phyloP scores from a whole-genome alignment of 2,329 filamentous ascomycete genomes.

The Chaetomium sp. region DNA sequence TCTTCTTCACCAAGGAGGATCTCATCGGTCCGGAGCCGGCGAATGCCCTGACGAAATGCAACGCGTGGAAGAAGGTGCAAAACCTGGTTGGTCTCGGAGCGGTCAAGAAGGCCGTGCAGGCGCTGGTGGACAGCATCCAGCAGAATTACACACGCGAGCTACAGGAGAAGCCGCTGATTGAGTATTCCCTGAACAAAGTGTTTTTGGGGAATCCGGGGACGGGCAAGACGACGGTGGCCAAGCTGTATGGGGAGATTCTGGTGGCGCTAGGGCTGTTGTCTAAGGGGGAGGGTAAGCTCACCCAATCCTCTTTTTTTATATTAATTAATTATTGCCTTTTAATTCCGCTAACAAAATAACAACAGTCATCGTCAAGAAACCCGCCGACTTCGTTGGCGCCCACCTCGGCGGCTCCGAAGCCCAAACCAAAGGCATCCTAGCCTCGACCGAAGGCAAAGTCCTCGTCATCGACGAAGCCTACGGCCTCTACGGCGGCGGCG shows the following conservation, averaged over 20 bases:
- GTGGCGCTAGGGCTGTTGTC: conserved; percentile 61
- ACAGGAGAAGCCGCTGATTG: conserved; percentile 49
- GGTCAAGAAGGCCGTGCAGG: conserved; percentile 56
- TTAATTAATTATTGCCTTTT: neutral
- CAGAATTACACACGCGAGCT: conserved; percentile 63
- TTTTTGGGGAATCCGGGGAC: conserved; percentile 69
- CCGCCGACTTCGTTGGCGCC: conserved; percentile 63
- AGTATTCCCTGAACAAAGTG: conserved; percentile 60
- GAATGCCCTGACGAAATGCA: conserved; percentile 41
- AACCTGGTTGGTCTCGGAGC: conserved; percentile 50
- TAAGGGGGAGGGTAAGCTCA: conserved; percentile 53
- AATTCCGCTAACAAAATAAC: neutral
- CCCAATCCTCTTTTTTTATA: neutral
- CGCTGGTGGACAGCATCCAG: conserved; percentile 54
- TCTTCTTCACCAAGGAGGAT: conserved; percentile 58
- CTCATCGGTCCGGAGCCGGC: conserved; percentile 64
- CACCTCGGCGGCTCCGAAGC: conserved; percentile 60
- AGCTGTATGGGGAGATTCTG: conserved; percentile 63
- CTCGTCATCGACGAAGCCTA: conserved; percentile 79
- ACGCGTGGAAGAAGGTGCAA: conserved; percentile 53
- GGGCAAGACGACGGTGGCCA: conserved; percentile 70
- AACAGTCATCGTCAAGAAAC: conserved; percentile 61
- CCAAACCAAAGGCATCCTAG: conserved; percentile 66
- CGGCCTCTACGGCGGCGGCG: conserved; percentile 45
- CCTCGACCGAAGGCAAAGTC: conserved; percentile 62